Base-by-base conservation (phyloP, 2,329 filamentous ascomycete genomes). In the Colletotrichum sp. region DNA sequence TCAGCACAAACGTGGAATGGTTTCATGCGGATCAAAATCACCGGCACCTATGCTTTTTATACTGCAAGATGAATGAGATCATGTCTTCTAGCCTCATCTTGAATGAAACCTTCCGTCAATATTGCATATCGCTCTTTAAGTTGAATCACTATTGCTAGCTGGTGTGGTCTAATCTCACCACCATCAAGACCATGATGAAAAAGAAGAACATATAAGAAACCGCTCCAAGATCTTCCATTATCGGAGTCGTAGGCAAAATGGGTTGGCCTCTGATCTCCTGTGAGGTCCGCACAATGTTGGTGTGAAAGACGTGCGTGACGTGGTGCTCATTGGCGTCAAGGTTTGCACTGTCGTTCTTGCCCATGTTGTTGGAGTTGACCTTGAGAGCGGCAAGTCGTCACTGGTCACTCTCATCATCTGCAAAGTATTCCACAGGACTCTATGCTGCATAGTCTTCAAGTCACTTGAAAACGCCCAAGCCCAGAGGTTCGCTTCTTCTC, bases 381-480 rank as follows among this genome's bases (percentile, higher is more conserved):
- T 12, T 12, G 39, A n/a, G 18, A 48, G 18, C 10, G 9, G 10
- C 18, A 48, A 48, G 2, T 7, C 9, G 6, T 48, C 39, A 12
- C 39, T n/a, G 1, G 12, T 6, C 43, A 21, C 18, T 48, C 18
- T 48, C 10, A 5, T 10, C 10, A 7, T 48, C 6, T 48, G 3
- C 6, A 21, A 12, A 21, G 43, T 48, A 48, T 21, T 21, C 1
- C 3, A 2, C 43, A 48, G 1, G 7, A 48, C 7, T 2, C 3
- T 48, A 6, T 48, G 10, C 43, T 48, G 43, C 9, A 1, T 2
- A 7, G 12, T 21, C 9, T 12, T 16, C 5, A 48, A 4, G 18
- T 13, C 10, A 48, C 10, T 21, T n/a, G 1, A 21, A 48, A 1
- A 12, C 39, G 4, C 3, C 2, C 18, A 10, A 3, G 39, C 0